A percentile compares a stretch with the other conserved stretches of the same genome.
phyloP scores from a whole-genome alignment of 2,329 filamentous ascomycete genomes.

The Botrytis paeoniae region DNA sequence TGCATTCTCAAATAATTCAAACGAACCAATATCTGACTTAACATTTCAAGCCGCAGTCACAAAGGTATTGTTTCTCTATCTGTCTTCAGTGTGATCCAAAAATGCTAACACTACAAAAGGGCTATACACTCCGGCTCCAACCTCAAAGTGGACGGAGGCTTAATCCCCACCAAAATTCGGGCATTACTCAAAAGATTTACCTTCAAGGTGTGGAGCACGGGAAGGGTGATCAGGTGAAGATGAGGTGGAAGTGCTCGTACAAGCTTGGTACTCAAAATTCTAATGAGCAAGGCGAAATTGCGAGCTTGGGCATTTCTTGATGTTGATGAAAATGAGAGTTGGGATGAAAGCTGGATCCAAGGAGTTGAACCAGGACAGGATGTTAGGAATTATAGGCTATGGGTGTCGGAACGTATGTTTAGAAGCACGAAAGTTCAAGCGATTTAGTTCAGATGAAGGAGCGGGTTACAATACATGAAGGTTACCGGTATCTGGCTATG shows the following conservation, averaged over 20 bases:
- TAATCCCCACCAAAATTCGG: slow-evolving; percentile 63
- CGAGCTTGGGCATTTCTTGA: slow-evolving; percentile 71
- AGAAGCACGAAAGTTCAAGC: not conserved
- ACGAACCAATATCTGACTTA: slow-evolving; percentile 69
- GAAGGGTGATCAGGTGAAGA: slow-evolving; percentile 77
- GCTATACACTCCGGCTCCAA: slow-evolving; percentile 75
- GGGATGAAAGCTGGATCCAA: not conserved
- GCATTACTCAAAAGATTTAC: slow-evolving; percentile 78
- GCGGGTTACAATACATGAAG: slow-evolving; percentile 8
- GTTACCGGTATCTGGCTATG: not conserved
- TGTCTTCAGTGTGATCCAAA: slow-evolving; percentile 16
- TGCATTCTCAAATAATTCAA: slow-evolving; percentile 78
- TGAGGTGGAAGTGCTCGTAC: slow-evolving; percentile 87
- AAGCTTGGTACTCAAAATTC: slow-evolving; percentile 62
- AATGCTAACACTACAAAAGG: slow-evolving; percentile 48
- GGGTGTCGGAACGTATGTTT: not conserved
- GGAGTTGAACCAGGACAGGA: not conserved
- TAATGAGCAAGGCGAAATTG: slow-evolving; percentile 82
- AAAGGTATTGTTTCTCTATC: slow-evolving; percentile 58
- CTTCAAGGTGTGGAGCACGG: slow-evolving; percentile 68
- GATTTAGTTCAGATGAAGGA: slow-evolving; percentile 5
- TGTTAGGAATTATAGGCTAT: slow-evolving; percentile 2
- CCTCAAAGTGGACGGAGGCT: slow-evolving; percentile 81
- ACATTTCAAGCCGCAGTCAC: slow-evolving; percentile 93
- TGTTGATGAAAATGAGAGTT: slow-evolving; percentile 39